Evolutionary conservation across 2,329 filamentous ascomycete genomes (phyloP), one percentile per base, ranked within the genome.

Genomic region (Neofusicoccum cordaticola): DNA sequence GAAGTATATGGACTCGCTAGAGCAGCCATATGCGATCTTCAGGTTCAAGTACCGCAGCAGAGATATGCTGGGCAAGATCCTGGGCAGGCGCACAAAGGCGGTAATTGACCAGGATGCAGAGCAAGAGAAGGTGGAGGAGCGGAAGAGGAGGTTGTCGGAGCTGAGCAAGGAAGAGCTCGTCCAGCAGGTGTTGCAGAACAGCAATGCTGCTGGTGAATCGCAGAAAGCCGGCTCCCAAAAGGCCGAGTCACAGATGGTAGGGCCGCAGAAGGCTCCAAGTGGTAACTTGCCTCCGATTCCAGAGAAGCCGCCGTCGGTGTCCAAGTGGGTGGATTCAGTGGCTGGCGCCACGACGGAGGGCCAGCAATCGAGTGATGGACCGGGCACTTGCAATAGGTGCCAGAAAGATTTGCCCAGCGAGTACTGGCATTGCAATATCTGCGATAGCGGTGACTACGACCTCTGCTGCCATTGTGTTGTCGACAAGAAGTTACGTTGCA

Each of bases 41-140:
- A 74, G 75, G n/a, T 83, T 83, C 75, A 79, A 79, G 62, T 83
- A 82, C 65, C 75, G 80, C 2, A 76, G 72, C 17, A 65, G 64
- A 52, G 60, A 53, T 2, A 64, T 71, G 15, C 68, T 82, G 37
- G 71, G 75, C 66, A 67, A 71, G 47, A 74, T 81, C 37, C 69
- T 80, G 17, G 68, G 68, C 15, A 65, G 67, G 11, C 22, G 22
- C 1, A 39, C 39, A 1, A 35, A 37, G 42, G 56, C 35, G 31
- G 68, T 74, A 44, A 65, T 69, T 22, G 71, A 66, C 41, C 71
- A 71, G 17, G 63, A 66, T 15, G 58, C 68, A 58, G 56, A 67
- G 37, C 66, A 66, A 58, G 41, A 57, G 12, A 31, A 22, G 9
- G 35, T 42, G 8, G 41, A 42, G 2, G 62, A 57, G 42, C n/a